A percentile compares a stretch with the other conserved stretches of the same genome.
Conservation (phyloP, 768 basidiomycete genomes). For the Pleurotus cornucopiae region DNA sequence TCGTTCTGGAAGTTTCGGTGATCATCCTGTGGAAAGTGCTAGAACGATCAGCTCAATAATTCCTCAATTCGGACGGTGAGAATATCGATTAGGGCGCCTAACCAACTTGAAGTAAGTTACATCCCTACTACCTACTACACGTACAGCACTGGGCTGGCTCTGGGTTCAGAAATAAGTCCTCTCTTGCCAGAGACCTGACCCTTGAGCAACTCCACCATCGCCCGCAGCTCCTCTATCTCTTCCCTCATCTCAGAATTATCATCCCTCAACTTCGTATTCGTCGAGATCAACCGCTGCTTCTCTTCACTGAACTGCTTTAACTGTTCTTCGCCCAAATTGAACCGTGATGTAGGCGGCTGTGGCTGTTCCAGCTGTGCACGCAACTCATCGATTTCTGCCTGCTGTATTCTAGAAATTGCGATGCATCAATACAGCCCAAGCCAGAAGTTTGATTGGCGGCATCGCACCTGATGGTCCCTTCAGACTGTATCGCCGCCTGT, state of each 20-base stretch:
- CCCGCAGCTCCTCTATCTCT: slow-evolving; percentile 57
- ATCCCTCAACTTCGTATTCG: slow-evolving; percentile 51
- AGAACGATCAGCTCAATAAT: slow-evolving; percentile 8
- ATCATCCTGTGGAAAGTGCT: slow-evolving; percentile 1
- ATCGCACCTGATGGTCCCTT: slow-evolving; percentile 57
- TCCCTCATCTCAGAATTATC: slow-evolving; percentile 48
- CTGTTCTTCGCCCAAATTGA: slow-evolving; percentile 17
- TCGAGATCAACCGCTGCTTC: slow-evolving; percentile 39
- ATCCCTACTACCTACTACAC: slow-evolving; percentile 4
- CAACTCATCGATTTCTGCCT: slow-evolving; percentile 57
- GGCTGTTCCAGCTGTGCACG: slow-evolving; percentile 50
- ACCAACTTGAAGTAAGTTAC: neutral
- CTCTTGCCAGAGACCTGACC: slow-evolving; percentile 44
- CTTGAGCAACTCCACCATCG: slow-evolving; percentile 67
- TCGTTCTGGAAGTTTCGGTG: slow-evolving; percentile 38
- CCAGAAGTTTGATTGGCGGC: neutral
- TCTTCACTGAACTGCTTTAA: slow-evolving; percentile 40
- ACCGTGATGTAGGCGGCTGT: neutral
- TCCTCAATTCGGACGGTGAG: neutral
- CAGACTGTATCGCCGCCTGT: slow-evolving; percentile 46
- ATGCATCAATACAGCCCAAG: neutral
- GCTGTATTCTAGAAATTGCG: slow-evolving; percentile 38
- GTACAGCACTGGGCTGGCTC: slow-evolving; percentile 34
- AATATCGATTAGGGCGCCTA: neutral
- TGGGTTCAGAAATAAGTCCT: slow-evolving; percentile 41